Evolutionary conservation across 805 yeast species (phyloP).

Genomic region (Candida gorgasii): DNA sequence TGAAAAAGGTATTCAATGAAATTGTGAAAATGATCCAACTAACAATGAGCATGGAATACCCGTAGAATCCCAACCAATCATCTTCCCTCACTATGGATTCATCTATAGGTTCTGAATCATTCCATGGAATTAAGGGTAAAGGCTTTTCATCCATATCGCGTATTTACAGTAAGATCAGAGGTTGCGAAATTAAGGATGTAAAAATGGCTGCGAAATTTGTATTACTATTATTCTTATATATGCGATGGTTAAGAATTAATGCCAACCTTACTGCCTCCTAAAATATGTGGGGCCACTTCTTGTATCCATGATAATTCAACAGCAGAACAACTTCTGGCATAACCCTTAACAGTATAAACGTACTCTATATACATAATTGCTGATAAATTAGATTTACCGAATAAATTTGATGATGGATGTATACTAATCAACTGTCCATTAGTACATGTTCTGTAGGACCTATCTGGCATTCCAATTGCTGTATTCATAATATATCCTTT

Average conservation of each 20-base stretch:
- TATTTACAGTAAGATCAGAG: neutral
- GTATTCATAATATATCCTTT: slow-evolving; percentile 84
- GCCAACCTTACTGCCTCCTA: slow-evolving; percentile 43
- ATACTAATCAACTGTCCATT: slow-evolving; percentile 83
- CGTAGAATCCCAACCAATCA: slow-evolving; percentile 19
- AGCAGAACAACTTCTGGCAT: slow-evolving; percentile 85
- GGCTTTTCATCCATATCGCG: slow-evolving; percentile 12
- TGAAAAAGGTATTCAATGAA: slow-evolving; percentile 36
- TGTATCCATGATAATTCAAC: slow-evolving; percentile 84
- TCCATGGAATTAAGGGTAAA: slow-evolving; percentile 17
- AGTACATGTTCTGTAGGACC: slow-evolving; percentile 83
- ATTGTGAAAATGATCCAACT: slow-evolving; percentile 36
- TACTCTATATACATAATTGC: slow-evolving; percentile 94
- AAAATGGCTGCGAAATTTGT: neutral
- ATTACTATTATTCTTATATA: too few species aligned
- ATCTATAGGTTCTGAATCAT: slow-evolving; percentile 6
- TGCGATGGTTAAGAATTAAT: slow-evolving; percentile 20
- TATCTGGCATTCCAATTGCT: slow-evolving; percentile 92
- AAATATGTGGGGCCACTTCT: slow-evolving; percentile 69
- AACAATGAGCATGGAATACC: slow-evolving; percentile 28
- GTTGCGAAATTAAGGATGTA: neutral
- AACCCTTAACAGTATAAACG: slow-evolving; percentile 89
- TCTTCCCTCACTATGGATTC: neutral
- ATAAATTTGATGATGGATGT: slow-evolving; percentile 87
- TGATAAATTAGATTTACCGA: slow-evolving; percentile 71